Evolutionary conservation across 1,284 basidiomycete species (phyloP).

Genomic region (Anthracocystis panici-leucophaei): DNA sequence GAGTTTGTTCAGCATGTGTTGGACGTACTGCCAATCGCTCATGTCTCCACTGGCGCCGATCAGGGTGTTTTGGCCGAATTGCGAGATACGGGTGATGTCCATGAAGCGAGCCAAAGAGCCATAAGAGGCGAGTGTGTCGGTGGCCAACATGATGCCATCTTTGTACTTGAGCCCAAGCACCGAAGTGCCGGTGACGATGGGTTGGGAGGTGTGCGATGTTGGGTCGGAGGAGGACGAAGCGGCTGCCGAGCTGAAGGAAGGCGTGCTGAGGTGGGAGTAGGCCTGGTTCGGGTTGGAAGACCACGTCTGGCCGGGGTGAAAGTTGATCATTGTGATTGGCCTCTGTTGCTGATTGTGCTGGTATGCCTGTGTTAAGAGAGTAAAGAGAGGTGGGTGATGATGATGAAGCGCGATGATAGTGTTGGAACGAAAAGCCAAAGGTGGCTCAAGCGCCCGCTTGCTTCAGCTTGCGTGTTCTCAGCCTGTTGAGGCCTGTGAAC

Average conservation of each 20-base stretch:
- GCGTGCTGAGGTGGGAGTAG: constrained; percentile 26
- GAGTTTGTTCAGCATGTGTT: constrained; percentile 73
- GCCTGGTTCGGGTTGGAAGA: constrained; percentile 42
- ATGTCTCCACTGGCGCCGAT: constrained; percentile 95
- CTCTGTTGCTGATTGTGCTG: background rate
- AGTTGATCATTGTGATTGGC: constrained; percentile 32
- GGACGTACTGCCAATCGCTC: constrained; percentile 96
- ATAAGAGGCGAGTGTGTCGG: constrained; percentile 97
- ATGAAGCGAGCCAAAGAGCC: constrained; percentile 97
- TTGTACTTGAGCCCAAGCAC: constrained; percentile 94
- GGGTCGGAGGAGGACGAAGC: constrained; percentile 45
- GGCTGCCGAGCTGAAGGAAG: constrained; percentile 66
- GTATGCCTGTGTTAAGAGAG: background rate
- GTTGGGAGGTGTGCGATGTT: constrained; percentile 74
- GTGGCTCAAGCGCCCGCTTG: constrained; percentile 34
- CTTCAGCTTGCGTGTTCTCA: constrained; percentile 43
- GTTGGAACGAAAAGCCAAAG: constrained; percentile 6
- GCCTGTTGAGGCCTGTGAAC: constrained; percentile 9
- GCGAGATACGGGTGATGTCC: constrained; percentile 87
- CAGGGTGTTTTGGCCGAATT: constrained; percentile 82
- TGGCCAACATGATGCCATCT: constrained; percentile 98
- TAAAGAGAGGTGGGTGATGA: background rate
- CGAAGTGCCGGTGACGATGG: constrained; percentile 95
- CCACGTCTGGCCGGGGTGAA: constrained; percentile 55
- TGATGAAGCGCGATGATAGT: background rate